phyloP scores from a whole-genome alignment of 2,329 filamentous ascomycete genomes.

The Sporothrix curviconia region DNA sequence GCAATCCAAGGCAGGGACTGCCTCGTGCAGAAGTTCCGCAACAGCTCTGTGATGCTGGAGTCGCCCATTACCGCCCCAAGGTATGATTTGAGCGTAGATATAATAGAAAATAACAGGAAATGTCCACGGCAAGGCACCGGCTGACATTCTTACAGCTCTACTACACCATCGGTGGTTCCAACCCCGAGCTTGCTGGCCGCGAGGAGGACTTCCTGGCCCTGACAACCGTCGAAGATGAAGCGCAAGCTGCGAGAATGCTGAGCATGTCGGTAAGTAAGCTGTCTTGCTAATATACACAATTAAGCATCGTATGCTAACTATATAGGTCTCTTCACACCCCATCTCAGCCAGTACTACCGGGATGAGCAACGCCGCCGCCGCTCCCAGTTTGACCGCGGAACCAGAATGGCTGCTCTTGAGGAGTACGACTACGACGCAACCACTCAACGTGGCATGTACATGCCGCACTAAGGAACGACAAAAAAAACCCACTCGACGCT shows the following conservation, averaged over 20 bases:
- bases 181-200: conserved; percentile 52
- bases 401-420: conserved; percentile 61
- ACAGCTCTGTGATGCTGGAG: conserved; percentile 93
- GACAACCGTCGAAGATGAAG: conserved; percentile 83
- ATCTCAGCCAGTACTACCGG: conserved; percentile 64
- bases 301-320: neutral
- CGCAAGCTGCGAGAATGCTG: conserved; percentile 80
- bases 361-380: conserved; percentile 70
- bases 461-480: conserved; percentile 8
- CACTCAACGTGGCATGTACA: conserved; percentile 31
- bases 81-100: conserved; percentile 32
- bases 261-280: conserved; percentile 64
- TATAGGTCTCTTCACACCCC: conserved; percentile 71
- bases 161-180: conserved; percentile 42
- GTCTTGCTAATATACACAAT: neutral
- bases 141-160: conserved; percentile 49
- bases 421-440: conserved; percentile 48
- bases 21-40: conserved; percentile 89
- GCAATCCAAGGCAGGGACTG: conserved; percentile 90
- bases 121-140: too few relatives aligned
- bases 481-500: neutral
- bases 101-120: neutral
- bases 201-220: conserved; percentile 73
- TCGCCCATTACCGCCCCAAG: conserved; percentile 76
- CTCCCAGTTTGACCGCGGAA: conserved; percentile 77